A percentile compares a stretch with the other conserved stretches of the same genome.
phyloP scores from a whole-genome alignment of 768 basidiomycete genomes.

The Leucocoprinus leucothites region DNA sequence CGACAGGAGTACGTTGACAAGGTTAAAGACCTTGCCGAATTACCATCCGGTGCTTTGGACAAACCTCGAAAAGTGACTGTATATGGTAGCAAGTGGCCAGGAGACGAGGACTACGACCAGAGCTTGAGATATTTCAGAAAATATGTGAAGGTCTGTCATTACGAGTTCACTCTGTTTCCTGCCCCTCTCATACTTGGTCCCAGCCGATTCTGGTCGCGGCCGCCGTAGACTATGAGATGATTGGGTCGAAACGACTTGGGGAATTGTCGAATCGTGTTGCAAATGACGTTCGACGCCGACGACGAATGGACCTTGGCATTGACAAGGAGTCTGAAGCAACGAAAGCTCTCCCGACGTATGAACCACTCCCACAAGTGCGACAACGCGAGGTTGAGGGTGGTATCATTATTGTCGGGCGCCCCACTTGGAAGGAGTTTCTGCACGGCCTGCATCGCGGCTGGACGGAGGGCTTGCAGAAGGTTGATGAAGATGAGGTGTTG shows the following conservation, averaged over 20 bases:
- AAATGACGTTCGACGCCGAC: slow-evolving; percentile 65
- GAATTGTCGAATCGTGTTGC: slow-evolving; percentile 78
- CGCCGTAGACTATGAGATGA: slow-evolving; percentile 87
- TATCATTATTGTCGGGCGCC: slow-evolving; percentile 79
- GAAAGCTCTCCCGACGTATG: slow-evolving; percentile 50
- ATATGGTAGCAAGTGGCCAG: slow-evolving; percentile 89
- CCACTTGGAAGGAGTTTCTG: slow-evolving; percentile 94
- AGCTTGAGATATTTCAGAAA: slow-evolving; percentile 88
- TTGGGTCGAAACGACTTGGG: slow-evolving; percentile 79
- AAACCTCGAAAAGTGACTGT: slow-evolving; percentile 79
- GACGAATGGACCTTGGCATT: slow-evolving; percentile 65
- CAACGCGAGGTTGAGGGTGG: slow-evolving; percentile 77
- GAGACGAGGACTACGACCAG: slow-evolving; percentile 88
- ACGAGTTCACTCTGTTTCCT: slow-evolving; percentile 14
- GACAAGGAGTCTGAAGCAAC: slow-evolving; percentile 43
- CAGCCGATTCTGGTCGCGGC: slow-evolving; percentile 94
- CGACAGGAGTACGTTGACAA: slow-evolving; percentile 74
- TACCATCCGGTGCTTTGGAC: slow-evolving; percentile 60
- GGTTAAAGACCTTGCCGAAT: slow-evolving; percentile 75
- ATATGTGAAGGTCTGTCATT: slow-evolving; percentile 84
- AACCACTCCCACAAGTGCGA: slow-evolving; percentile 47
- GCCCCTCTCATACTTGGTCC: slow-evolving; percentile 9
- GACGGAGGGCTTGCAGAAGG: slow-evolving; percentile 64
- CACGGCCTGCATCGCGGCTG: slow-evolving; percentile 83
- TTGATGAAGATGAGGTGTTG: slow-evolving; percentile 72